Evolutionary conservation across 2,329 filamentous ascomycete species (phyloP), one percentile per base, ranked within the genome.

Genomic region (Paradendryphiella salina): DNA sequence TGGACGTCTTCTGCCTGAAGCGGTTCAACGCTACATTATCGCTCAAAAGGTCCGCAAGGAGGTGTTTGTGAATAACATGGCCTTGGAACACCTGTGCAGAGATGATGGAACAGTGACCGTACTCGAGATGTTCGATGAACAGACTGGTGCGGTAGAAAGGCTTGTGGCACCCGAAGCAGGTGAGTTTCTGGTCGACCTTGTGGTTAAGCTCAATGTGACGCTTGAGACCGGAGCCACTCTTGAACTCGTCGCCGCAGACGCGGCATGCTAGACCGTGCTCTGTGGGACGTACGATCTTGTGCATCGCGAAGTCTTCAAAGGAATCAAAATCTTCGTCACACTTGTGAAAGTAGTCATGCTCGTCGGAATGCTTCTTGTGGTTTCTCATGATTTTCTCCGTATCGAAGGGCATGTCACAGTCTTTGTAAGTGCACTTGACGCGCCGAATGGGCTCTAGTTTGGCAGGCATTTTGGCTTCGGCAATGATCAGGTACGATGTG

Each of bases 221-320:
- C 45, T 79, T 76, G 9, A 80, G 73, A 1, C 81, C 83, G 17
- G 74, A 75, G 2, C 76, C 71, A 21, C 76, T 81, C 53, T 78
- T 77, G 68, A 83, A 85, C 34, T 85, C 81, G 7, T 76, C 64
- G 10, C 79, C 80, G 45, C 83, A 85, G 34, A 83, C 73, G 10
- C 80, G 78, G 63, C 83, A 86, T 42, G 76, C 77, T 37, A 81
- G 78, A 54, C 82, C 78, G 23, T 73, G 75, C 2, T 72, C 63
- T 43, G 67, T 59, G 1, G 71, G 69, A 6, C 58, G 51, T 35
- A 55, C 60, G 9, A 66, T 64, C 59, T 81, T 81, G 67, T 83
- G 81, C n/a, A 74, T 62, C 6, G 78, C 70, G 2, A 78, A 64
- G 3, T 72, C 69, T 28, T 77, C 75, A 36, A 76, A 77, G 9